A percentile compares a stretch with the other conserved stretches of the same genome.
Conservation (phyloP, 495 filamentous ascomycete genomes). For the Parathielavia hyrcaniae region DNA sequence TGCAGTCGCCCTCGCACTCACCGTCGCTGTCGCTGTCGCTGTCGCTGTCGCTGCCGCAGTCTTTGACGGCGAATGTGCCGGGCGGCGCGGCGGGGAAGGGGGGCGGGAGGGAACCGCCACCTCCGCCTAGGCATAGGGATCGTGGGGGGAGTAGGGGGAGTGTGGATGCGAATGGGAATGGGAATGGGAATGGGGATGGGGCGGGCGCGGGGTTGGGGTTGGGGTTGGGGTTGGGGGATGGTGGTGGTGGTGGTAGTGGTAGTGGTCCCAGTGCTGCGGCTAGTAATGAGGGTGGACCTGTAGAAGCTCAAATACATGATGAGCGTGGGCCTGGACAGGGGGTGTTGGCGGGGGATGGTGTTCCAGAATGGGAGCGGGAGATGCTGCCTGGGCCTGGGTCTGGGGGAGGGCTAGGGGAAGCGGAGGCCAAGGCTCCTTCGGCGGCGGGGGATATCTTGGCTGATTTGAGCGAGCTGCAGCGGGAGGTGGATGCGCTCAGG, state of each 20-base stretch:
- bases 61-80: background rate
- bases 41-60: no score
- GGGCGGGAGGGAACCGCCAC: slow-evolving; percentile 42
- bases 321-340: slow-evolving; percentile 3
- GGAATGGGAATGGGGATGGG: slow-evolving; percentile 43
- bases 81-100: background rate
- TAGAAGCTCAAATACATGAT: slow-evolving; percentile 21
- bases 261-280: background rate
- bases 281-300: background rate
- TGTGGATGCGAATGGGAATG: no score
- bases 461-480: slow-evolving; percentile 60
- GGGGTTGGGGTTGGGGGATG: background rate
- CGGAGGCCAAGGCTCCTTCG: background rate
- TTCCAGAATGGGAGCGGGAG: background rate
- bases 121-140: slow-evolving; percentile 52
- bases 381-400: slow-evolving; percentile 7
- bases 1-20: no score
- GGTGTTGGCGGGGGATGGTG: background rate
- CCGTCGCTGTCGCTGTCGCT: no score
- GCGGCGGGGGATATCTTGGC: slow-evolving; percentile 54
- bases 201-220: background rate
- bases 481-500: slow-evolving; percentile 65
- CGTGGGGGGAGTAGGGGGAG: slow-evolving; percentile 43
- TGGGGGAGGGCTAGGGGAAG: background rate
- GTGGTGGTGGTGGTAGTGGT: background rate